These are phyloP conservation scores for Sugiyamaella americana DNA, from an alignment of 805 yeast species.

Conservation along the genomic window DNA sequence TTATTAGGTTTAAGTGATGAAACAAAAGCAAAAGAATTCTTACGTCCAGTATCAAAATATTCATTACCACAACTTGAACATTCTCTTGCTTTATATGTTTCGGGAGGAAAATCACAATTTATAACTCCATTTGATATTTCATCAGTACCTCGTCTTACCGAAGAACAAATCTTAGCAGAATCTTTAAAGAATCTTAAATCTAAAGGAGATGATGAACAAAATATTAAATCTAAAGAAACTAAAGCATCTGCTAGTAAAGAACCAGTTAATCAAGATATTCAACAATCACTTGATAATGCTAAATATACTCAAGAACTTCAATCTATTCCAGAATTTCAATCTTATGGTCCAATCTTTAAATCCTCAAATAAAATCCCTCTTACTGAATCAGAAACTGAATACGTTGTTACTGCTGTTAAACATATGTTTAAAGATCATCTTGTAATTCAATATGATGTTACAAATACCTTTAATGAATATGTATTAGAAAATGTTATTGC, in stretches of 20 bases:
- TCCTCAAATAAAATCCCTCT: slow-evolving; percentile 59
- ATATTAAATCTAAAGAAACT: slow-evolving; percentile 38
- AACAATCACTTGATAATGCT: slow-evolving; percentile 17
- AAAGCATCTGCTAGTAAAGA: slow-evolving; percentile 39
- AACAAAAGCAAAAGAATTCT: slow-evolving; percentile 37
- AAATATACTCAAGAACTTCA: slow-evolving; percentile 62
- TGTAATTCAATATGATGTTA: slow-evolving; percentile 74
- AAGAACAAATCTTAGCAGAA: slow-evolving; percentile 34
- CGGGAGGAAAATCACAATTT: slow-evolving; percentile 41
- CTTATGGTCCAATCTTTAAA: slow-evolving; percentile 70
- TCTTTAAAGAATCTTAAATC: slow-evolving; percentile 38
- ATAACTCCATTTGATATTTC: slow-evolving; percentile 64
- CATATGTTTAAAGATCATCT: slow-evolving; percentile 72
- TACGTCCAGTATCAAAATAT: slow-evolving; percentile 62
- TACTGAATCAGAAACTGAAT: slow-evolving; percentile 91
- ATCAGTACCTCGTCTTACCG: slow-evolving; percentile 48
- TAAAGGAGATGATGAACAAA: slow-evolving; percentile 54
- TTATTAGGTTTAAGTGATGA: slow-evolving; percentile 45
- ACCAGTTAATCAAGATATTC: slow-evolving; percentile 10
- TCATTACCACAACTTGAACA: slow-evolving; percentile 75
- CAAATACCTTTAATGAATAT: slow-evolving; percentile 76
- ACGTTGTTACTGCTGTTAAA: slow-evolving; percentile 76
- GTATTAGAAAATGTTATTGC: slow-evolving; percentile 73
- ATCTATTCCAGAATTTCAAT: slow-evolving; percentile 63
- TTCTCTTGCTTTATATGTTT: slow-evolving; percentile 65